Evolutionary conservation across 176 grass and related monocot species (phyloP), one percentile per base, ranked within the genome.

Genomic region (Avena insularis): DNA sequence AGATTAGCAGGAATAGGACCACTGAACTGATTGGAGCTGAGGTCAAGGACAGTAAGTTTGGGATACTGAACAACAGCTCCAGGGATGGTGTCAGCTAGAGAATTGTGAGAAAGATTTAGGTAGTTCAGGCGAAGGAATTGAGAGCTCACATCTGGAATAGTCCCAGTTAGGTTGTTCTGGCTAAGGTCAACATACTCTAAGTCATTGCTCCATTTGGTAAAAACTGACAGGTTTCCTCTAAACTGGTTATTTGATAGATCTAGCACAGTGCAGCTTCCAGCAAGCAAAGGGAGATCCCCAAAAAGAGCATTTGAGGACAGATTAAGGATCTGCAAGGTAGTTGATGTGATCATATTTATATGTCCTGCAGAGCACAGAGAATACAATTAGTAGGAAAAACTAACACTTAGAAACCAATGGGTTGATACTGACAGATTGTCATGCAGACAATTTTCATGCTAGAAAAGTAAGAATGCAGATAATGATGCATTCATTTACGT

Each of bases 311-410:
- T 99, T 47, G 94, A 93, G 11, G 97, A 99, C 33, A 99, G 84
- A 90, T 99, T 99, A 70, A 99, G 91, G 38, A 94, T 76, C 72
- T 87, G 92, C 60, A 99, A 87, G 75, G 89, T 94, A 21, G 97
- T 91, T 49, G 97, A 99, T 66, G 94, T 99, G 83, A 99, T 97
- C 97, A 99, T 99, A 88, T 99, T 99, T 63, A 99, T 99, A 89
- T 97, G 94, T 8, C 97, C 97, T 99, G 91, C 72, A 48, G 66
- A 67, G 31, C 69, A 86, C 15, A 78, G 64, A 87, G 68, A 85
- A 16, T 79, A 64, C 19, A 54, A 4, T 91, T 61, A 88, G 71
- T 53, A 14, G 38, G 29, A 56, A 69, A 27, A 49, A 53, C 9
- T 20, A 50, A 65, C 9, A 55, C 16, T 2, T 29, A 36, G 2